phyloP scores from a whole-genome alignment of 2,329 filamentous ascomycete genomes.

The Blastomyces silverae region DNA sequence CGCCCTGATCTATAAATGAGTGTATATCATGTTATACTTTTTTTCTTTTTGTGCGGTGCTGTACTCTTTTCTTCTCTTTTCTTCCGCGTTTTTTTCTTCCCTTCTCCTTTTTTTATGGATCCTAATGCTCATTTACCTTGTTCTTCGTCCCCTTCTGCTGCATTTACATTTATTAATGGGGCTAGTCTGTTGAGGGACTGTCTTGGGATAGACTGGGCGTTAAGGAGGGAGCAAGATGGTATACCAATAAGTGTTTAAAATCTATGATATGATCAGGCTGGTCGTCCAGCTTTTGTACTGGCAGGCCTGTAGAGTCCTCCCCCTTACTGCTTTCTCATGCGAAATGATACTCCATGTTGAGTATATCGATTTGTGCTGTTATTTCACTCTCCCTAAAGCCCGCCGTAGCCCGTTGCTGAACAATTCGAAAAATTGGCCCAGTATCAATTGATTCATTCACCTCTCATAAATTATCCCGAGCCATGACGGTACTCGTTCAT shows the following conservation, averaged over 20 bases:
- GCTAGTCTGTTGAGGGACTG: not conserved
- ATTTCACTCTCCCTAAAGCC: not conserved
- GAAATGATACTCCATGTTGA: conserved; percentile 10
- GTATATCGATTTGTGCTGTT: conserved; percentile 15
- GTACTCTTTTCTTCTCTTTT: not conserved
- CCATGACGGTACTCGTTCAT: not conserved
- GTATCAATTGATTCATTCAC: conserved; percentile 21
- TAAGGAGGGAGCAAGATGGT: not conserved
- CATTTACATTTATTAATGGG: not conserved
- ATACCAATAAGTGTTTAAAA: not conserved
- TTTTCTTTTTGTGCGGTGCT: not conserved
- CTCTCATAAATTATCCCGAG: not conserved
- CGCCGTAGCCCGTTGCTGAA: not conserved
- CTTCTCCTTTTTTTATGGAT: not conserved
- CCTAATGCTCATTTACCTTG: not conserved
- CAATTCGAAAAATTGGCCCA: conserved; percentile 24
- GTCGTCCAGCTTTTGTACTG: not conserved
- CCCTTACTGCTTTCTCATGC: not conserved
- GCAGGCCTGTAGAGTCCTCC: not conserved
- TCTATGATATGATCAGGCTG: not conserved
- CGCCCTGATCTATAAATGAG: conserved; percentile 27
- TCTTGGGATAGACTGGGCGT: conserved; percentile 10
- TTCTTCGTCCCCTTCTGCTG: not conserved
- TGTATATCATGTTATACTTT: conserved; percentile 3
- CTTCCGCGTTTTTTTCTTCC: not conserved